Conservation (phyloP, 202 grass and related monocot genomes). For the Dendrocalamus latiflorus region DNA sequence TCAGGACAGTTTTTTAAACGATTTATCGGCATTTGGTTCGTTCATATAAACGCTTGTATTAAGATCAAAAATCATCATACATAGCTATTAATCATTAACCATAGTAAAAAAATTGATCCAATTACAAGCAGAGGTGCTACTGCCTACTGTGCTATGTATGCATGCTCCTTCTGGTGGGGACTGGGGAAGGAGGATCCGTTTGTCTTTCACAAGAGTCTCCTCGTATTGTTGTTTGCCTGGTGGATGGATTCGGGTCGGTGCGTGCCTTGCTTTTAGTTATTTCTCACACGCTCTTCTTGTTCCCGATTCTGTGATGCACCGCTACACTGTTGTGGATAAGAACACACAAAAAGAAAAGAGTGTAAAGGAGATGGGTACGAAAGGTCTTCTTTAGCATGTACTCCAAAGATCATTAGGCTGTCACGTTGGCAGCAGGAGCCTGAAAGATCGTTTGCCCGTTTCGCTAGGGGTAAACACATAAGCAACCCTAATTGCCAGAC, state of each 20-base stretch:
- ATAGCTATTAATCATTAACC: no score
- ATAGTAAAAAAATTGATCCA: no score
- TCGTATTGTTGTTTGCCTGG: background rate
- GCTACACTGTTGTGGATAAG: background rate
- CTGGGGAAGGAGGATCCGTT: background rate
- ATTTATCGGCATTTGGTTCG: no score
- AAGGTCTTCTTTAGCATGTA: background rate
- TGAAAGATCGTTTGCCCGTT: no score
- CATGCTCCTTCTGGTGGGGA: slow-evolving; percentile 13
- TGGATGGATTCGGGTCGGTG: background rate
- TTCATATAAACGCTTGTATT: no score
- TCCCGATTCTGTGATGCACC: background rate
- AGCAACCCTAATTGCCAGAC: no score
- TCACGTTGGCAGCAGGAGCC: background rate
- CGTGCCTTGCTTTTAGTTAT: background rate
- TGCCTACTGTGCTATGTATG: no score
- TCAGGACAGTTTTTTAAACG: no score
- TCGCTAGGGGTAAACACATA: no score
- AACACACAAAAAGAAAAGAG: background rate
- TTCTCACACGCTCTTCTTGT: background rate
- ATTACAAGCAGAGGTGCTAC: no score
- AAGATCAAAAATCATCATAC: no score
- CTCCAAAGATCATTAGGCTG: background rate
- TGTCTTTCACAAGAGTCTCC: background rate
- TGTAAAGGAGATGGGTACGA: background rate